Conservation (phyloP, 2,329 filamentous ascomycete genomes). For the Teratosphaeria destructans region DNA sequence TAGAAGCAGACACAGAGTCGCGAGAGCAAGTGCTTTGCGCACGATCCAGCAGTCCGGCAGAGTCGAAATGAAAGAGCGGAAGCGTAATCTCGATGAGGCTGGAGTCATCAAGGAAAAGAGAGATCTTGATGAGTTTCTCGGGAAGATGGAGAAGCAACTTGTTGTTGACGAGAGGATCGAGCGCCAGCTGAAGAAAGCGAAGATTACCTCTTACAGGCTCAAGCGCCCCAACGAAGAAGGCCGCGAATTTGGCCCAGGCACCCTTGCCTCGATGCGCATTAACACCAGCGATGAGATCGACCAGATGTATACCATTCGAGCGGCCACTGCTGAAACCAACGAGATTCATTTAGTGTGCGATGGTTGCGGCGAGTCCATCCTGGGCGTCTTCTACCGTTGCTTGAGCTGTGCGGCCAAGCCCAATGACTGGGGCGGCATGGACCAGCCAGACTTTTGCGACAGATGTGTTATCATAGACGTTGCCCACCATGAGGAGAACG, state of each 20-base stretch:
- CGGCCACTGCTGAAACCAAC: neutral
- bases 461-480: neutral
- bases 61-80: neutral
- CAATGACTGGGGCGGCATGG: neutral
- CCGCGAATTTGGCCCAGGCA: neutral
- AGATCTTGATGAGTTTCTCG: neutral
- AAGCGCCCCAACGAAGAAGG: neutral
- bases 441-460: neutral
- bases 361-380: neutral
- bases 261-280: neutral
- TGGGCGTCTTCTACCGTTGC: conserved; percentile 9
- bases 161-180: neutral
- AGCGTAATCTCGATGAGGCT: neutral
- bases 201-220: neutral
- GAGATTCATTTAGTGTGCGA: neutral
- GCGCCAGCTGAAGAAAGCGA: neutral
- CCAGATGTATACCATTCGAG: neutral
- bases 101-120: neutral
- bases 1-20: neutral
- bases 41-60: neutral
- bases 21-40: neutral
- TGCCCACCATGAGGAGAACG: neutral
- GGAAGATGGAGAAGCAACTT: neutral
- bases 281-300: neutral
- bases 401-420: neutral